Evolutionary conservation across 495 filamentous ascomycete genomes (phyloP).

Genomic region (Trichoderma orchidacearum): DNA sequence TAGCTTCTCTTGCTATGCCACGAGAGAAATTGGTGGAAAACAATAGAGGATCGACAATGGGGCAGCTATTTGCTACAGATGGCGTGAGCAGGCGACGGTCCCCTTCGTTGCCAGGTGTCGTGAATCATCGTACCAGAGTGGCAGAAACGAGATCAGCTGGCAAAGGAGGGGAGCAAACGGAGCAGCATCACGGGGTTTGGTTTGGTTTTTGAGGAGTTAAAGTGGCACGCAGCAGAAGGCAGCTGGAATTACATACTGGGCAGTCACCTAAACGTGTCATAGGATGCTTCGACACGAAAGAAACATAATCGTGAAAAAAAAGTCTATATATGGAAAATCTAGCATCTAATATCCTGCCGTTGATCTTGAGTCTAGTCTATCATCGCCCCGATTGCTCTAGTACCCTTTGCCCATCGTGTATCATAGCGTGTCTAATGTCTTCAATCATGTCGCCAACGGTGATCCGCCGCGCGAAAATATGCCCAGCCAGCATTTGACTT

Average conservation of each 20-base stretch:
- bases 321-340: not conserved
- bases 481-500: constrained; percentile 32
- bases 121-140: not conserved
- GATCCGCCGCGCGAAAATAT: constrained; percentile 18
- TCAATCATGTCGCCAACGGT: not conserved
- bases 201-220: too few relatives aligned
- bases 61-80: not conserved
- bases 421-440: not conserved
- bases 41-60: not conserved
- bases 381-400: not conserved
- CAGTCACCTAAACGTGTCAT: too few relatives aligned
- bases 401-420: not conserved
- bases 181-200: too few relatives aligned
- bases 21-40: too few relatives aligned
- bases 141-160: not conserved
- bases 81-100: not conserved
- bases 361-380: not conserved
- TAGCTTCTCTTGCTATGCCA: not conserved
- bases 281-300: too few relatives aligned
- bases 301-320: too few relatives aligned
- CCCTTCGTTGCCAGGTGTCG: not conserved
- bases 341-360: not conserved
- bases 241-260: too few relatives aligned
- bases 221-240: too few relatives aligned
- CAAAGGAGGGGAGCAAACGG: too few relatives aligned